Evolutionary conservation across 2,329 filamentous ascomycete genomes (phyloP).

Genomic region (Pseudogymnoascus sp.): DNA sequence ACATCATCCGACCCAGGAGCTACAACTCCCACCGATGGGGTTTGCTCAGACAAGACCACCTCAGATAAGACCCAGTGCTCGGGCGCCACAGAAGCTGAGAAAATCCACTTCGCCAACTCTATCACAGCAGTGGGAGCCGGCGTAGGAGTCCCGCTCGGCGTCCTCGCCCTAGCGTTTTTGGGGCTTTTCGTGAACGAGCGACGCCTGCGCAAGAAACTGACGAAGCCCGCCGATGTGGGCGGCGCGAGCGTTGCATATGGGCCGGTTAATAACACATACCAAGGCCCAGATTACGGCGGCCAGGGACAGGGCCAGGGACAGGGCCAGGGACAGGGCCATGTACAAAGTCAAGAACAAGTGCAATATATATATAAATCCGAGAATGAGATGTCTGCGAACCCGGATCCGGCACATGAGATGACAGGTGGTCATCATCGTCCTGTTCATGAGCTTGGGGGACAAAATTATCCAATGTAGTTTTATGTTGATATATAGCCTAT

Average conservation of each 20-base stretch:
- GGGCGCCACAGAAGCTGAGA: neutral
- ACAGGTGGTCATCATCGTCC: neutral
- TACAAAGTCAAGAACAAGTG: slow-evolving; percentile 17
- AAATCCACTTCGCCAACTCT: neutral
- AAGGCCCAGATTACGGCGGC: neutral
- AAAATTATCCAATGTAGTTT: neutral
- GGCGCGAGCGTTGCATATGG: neutral
- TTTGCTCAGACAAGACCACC: neutral
- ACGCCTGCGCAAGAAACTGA: slow-evolving; percentile 8
- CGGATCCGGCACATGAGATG: neutral
- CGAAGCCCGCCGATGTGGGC: neutral
- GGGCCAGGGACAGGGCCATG: neutral
- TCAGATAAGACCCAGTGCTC: neutral
- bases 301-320: neutral
- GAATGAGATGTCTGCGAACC: neutral
- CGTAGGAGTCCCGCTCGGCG: slow-evolving; percentile 16
- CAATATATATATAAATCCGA: neutral
- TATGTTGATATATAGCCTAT: neutral
- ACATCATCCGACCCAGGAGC: neutral
- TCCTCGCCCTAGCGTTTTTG: slow-evolving; percentile 1
- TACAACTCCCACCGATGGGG: neutral
- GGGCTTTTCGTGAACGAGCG: slow-evolving; percentile 15
- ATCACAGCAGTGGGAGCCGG: slow-evolving; percentile 15
- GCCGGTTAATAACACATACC: neutral
- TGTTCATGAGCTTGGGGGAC: neutral